Base-by-base conservation (phyloP, 73 alveolate genomes). In the Blepharisma stoltei region DNA sequence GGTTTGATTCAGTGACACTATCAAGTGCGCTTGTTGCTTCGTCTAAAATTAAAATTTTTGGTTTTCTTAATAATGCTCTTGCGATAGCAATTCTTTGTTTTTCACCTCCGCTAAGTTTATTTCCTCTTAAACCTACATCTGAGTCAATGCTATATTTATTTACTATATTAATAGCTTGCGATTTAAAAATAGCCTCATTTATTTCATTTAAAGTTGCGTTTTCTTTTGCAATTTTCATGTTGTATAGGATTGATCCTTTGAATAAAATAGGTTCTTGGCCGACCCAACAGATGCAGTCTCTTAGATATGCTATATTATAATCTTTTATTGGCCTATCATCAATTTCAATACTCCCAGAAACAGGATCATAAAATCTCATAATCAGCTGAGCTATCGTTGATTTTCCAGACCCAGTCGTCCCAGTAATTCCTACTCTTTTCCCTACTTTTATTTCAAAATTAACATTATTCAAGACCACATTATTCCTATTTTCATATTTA, bases 341-440 rank as follows among this genome's bases (percentile, higher is more conserved):
- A 54, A 92, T 80, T 60, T 48, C 54, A 54, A 92, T 90, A 54
- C 83, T 84, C 11, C 99, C 99, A 71, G 65, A 73, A 78, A 82
- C 71, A 11, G 94, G 95, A 68, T 95, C 98, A 83, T 96, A 97
- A 91, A 97, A 97, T 81, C 99, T 92, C 84, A 83, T 85, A 78
- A 97, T 87, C 68, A 97, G 81, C 55, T 92, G 89, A 76, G 88
- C 89, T 66, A 92, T 88, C 53, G 99, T 93, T 65, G 98, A 84
- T 83, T 88, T 84, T 5, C 94, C 95, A 53, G 92, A 78, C n/a
- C 95, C 95, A 52, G 91, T 73, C 23, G 87, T 85, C 6, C 95
- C 95, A 4, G 78, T 91, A 32, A 89, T 76, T 6, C 89, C 94
- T 6, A 87, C 86, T 14, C 85, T 55, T 52, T 85, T 83, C 6